Percentiles rank a stretch among this genome's conserved stretches.
Evolutionary conservation across 2,329 filamentous ascomycete species (phyloP).

Genomic region (Fusarium denticulatum): DNA sequence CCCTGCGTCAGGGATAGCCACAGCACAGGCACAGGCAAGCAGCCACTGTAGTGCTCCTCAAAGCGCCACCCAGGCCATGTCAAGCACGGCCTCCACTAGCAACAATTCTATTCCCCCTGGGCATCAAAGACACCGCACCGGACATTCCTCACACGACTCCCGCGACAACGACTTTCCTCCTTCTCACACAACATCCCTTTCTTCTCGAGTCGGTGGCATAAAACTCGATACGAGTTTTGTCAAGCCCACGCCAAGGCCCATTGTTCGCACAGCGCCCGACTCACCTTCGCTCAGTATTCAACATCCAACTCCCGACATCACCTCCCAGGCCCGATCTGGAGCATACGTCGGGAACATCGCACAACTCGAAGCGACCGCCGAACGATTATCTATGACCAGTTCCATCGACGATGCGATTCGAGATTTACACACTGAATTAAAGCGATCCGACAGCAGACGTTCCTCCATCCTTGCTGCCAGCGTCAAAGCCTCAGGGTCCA

Average conservation of each 20-base stretch:
- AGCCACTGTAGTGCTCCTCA: slow-evolving; percentile 34
- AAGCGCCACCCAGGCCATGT: slow-evolving; percentile 35
- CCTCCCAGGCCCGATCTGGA: slow-evolving; percentile 62
- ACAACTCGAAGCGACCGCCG: slow-evolving; percentile 78
- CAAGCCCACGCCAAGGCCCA: slow-evolving; percentile 55
- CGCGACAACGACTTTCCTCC: slow-evolving; percentile 25
- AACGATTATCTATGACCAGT: slow-evolving; percentile 76
- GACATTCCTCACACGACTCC: slow-evolving; percentile 33
- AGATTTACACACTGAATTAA: slow-evolving; percentile 75
- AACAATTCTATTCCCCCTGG: slow-evolving; percentile 38
- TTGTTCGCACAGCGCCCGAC: slow-evolving; percentile 59
- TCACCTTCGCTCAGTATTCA: slow-evolving; percentile 57
- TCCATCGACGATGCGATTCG: slow-evolving; percentile 83
- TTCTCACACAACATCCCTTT: slow-evolving; percentile 25
- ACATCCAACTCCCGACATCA: slow-evolving; percentile 71
- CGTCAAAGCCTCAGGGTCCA: slow-evolving; percentile 47
- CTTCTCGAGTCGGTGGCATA: slow-evolving; percentile 51
- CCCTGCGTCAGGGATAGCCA: slow-evolving; percentile 33
- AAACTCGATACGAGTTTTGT: slow-evolving; percentile 57
- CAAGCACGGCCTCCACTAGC: slow-evolving; percentile 32
- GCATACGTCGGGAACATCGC: slow-evolving; percentile 75
- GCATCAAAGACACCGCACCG: slow-evolving; percentile 34
- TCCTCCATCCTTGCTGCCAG: slow-evolving; percentile 69
- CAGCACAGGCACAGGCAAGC: slow-evolving; percentile 24
- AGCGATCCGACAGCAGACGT: slow-evolving; percentile 73